phyloP scores from a whole-genome alignment of 192 early-diverging fungal species.

The Geranomyces michiganensis region DNA sequence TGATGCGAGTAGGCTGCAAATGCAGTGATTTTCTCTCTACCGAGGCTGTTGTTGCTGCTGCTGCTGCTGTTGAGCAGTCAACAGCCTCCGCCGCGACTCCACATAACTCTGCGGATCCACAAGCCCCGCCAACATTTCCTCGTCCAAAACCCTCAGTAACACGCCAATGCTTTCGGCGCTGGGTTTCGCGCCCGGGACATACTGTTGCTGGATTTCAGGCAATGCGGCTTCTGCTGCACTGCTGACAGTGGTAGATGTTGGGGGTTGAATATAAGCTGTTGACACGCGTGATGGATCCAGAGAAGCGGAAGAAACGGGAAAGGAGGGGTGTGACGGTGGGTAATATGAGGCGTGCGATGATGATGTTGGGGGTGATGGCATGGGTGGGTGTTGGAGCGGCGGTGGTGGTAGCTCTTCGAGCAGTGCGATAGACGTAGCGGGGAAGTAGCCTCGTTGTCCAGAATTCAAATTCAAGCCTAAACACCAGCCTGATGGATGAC shows the following conservation, averaged over 20 bases:
- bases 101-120: slow-evolving; percentile 19
- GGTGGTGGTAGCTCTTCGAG: not conserved
- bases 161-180: slow-evolving; percentile 1
- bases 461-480: slow-evolving; percentile 11
- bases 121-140: slow-evolving; percentile 15
- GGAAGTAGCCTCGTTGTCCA: slow-evolving; percentile 9
- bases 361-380: not conserved
- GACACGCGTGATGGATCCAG: no score
- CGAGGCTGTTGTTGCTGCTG: no score
- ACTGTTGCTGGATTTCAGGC: not conserved
- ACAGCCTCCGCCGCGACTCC: not conserved
- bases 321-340: not conserved
- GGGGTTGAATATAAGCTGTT: no score
- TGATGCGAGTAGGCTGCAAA: no score
- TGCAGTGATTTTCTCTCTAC: no score
- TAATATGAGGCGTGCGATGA: slow-evolving; percentile 4
- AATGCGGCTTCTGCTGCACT: not conserved
- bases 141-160: slow-evolving; percentile 8
- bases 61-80: not conserved
- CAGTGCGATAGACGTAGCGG: not conserved
- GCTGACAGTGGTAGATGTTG: not conserved
- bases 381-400: not conserved
- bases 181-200: not conserved
- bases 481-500: slow-evolving; percentile 15
- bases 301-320: no score